Evolutionary conservation across 2,329 filamentous ascomycete genomes (phyloP).

Genomic region (Phaeosphaeriaceae sp.): DNA sequence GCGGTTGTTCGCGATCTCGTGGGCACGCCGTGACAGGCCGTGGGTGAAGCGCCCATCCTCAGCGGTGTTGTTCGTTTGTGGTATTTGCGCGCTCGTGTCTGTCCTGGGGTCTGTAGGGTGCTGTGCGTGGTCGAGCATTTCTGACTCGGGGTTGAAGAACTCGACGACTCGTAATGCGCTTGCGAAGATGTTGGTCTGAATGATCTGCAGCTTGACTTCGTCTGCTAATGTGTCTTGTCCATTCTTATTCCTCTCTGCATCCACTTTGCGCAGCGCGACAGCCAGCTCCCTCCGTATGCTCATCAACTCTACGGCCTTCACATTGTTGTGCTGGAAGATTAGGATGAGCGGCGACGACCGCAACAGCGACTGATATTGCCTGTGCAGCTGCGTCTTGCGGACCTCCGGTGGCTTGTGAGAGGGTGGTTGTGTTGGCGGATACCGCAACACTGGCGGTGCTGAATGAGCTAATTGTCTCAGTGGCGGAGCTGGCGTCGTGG

Average conservation of each 20-base stretch:
- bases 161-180: slow-evolving; percentile 86
- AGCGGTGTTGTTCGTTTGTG: slow-evolving; percentile 34
- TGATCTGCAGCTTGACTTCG: slow-evolving; percentile 76
- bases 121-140: slow-evolving; percentile 24
- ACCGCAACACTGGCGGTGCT: slow-evolving; percentile 56
- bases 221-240: slow-evolving; percentile 59
- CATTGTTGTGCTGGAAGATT: slow-evolving; percentile 83
- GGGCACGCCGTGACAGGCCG: slow-evolving; percentile 64
- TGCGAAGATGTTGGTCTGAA: slow-evolving; percentile 89
- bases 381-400: slow-evolving; percentile 87
- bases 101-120: slow-evolving; percentile 42
- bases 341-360: slow-evolving; percentile 85
- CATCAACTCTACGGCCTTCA: slow-evolving; percentile 76
- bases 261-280: slow-evolving; percentile 67
- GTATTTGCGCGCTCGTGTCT: slow-evolving; percentile 42
- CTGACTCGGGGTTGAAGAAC: slow-evolving; percentile 64
- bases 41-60: slow-evolving; percentile 65
- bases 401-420: slow-evolving; percentile 86
- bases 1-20: slow-evolving; percentile 57
- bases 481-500: slow-evolving; percentile 61
- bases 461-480: slow-evolving; percentile 57
- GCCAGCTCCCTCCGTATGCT: slow-evolving; percentile 74
- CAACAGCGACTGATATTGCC: slow-evolving; percentile 86
- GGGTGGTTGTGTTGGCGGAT: slow-evolving; percentile 76
- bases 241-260: slow-evolving; percentile 72